These are phyloP conservation scores for Dictyostelium intermedium DNA, from an alignment of 78 protist genomes.

Conservation along the genomic window DNA sequence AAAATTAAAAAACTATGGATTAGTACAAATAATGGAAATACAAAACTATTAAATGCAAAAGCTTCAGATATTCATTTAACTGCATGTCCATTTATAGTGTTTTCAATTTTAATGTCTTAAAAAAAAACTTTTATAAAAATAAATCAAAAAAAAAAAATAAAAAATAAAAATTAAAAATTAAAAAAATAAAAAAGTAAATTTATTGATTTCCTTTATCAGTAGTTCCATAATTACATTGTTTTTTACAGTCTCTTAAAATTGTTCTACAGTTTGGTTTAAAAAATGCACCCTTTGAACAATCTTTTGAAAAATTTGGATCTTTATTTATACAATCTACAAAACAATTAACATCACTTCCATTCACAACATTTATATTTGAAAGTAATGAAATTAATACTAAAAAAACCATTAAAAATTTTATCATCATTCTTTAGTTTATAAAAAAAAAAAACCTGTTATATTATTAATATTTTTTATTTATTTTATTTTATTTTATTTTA, in stretches of 20 bases:
- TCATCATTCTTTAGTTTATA: not conserved
- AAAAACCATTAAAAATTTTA: not conserved
- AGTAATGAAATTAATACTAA: not conserved
- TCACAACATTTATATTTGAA: not conserved
- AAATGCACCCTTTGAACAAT: not conserved
- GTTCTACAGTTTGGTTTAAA: not conserved
- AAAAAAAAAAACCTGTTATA: not conserved
- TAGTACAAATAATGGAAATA: not conserved
- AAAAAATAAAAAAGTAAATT: too few species aligned
- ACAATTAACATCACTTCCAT: not conserved
- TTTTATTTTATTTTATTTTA: not conserved
- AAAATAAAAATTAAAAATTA: too few species aligned
- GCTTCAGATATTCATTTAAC: too few species aligned
- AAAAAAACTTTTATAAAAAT: too few species aligned
- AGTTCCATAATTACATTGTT: not conserved
- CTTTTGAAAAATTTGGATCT: not conserved
- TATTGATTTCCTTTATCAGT: too few species aligned
- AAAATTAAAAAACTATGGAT: not conserved
- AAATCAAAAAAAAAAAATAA: too few species aligned
- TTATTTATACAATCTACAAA: not conserved
- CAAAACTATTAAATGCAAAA: too few species aligned
- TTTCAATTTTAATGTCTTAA: too few species aligned
- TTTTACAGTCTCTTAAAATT: not conserved
- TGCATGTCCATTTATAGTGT: too few species aligned
- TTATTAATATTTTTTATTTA: too few species aligned